Conservation (phyloP, 768 basidiomycete species). For the Clitopilus passeckerianus region DNA sequence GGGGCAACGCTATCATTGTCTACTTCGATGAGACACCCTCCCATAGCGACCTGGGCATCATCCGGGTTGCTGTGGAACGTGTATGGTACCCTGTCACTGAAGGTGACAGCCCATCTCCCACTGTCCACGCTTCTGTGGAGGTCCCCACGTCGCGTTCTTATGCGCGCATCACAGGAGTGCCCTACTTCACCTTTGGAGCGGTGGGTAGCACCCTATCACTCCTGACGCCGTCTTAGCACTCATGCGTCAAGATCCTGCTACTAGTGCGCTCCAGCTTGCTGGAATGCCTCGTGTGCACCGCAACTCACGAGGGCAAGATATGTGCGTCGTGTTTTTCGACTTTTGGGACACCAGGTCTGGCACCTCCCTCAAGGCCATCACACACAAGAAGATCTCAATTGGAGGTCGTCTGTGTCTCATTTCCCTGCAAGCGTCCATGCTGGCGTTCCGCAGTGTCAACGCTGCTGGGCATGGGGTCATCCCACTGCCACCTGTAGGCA, state of each 20-base stretch:
- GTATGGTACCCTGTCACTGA: neutral
- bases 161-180: neutral
- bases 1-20: too few relatives aligned
- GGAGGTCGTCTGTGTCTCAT: neutral
- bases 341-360: neutral
- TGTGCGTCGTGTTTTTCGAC: neutral
- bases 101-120: neutral
- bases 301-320: neutral
- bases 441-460: neutral
- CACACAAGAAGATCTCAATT: neutral
- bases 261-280: neutral
- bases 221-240: neutral
- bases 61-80: too few relatives aligned
- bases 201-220: neutral
- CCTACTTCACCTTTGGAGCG: neutral
- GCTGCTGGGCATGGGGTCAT: neutral
- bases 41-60: too few relatives aligned
- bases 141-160: neutral
- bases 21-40: too few relatives aligned
- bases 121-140: neutral
- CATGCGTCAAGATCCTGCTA: neutral
- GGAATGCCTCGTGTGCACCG: neutral
- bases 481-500: neutral
- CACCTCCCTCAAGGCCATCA: neutral
- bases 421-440: neutral